Conservation (phyloP, 371 early-diverging fungal species). For the Mucor circinelloides region DNA sequence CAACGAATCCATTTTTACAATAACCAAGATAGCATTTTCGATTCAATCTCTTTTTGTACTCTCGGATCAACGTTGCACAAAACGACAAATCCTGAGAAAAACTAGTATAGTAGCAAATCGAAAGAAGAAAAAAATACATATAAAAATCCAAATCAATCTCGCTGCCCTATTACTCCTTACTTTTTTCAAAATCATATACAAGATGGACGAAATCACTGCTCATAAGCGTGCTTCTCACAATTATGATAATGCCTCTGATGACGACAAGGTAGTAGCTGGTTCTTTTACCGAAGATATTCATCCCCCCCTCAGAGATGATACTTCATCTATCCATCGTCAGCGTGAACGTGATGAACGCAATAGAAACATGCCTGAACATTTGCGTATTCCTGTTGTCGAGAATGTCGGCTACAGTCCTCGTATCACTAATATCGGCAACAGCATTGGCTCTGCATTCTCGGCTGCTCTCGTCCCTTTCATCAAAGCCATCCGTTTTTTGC, state of each 20-base stretch:
- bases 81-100: constrained; percentile 4
- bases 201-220: constrained; percentile 16
- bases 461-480: background rate
- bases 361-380: constrained; percentile 23
- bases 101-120: background rate
- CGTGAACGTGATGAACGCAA: background rate
- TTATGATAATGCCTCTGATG: background rate
- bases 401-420: constrained; percentile 6
- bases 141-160: background rate
- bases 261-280: constrained; percentile 16
- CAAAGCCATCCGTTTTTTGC: constrained; percentile 4
- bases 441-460: background rate
- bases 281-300: constrained; percentile 19
- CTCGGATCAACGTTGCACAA: constrained; percentile 6
- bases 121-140: no score
- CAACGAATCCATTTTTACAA: background rate
- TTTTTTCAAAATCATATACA: background rate
- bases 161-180: background rate
- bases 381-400: constrained; percentile 7
- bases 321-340: background rate
- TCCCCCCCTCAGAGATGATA: background rate
- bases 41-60: constrained; percentile 2
- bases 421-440: background rate
- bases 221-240: background rate
- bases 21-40: background rate